Base-by-base conservation (phyloP, 176 grass and related monocot species). In the Musa itinerans region DNA sequence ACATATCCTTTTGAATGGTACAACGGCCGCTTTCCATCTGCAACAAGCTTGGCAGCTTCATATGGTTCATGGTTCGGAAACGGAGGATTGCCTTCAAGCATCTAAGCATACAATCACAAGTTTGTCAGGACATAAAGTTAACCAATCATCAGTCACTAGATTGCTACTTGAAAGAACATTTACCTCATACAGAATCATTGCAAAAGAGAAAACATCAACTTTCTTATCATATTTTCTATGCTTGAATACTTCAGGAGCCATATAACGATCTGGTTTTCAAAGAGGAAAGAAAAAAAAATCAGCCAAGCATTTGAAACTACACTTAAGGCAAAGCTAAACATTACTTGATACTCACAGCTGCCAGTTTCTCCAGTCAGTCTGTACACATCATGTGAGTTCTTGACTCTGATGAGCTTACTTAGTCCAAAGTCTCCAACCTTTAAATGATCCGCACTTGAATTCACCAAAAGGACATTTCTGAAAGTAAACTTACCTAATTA, bases 201-300 rank as follows among this genome's bases (percentile, higher is more conserved):
- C 96, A 86, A 99, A 99, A 76, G 96, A 99, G 78, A 99, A 99
- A 53, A 99, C 81, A 83, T 99, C 91, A 53, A 99, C 96, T 99
- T 99, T 99, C 81, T 99, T 99, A 78, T 99, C 96, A 52, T 99
- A 99, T 71, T 87, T 99, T 50, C 91, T 84, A 66, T 99, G 96
- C 84, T 87, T 99, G 84, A 99, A 99, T 62, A 99, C 96, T 92
- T 99, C 96, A 83, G 96, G 96, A 12, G 96, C 96, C 96, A 99
- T 99, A 81, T 99, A 99, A 24, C 96, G 86, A 21, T 99, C 96
- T 98, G 75, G 74, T 82, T 54, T 12, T 55, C 73, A 11, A 69
- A 50, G 76, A 63, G 17, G 27, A 81, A 65, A 19, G 76, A 13
- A 67, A 65, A 68, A 75, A 58, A 21, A 66, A 96, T 52, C 93